Conservation (phyloP, 306 rosid genomes). For the Vigna unguiculata region DNA sequence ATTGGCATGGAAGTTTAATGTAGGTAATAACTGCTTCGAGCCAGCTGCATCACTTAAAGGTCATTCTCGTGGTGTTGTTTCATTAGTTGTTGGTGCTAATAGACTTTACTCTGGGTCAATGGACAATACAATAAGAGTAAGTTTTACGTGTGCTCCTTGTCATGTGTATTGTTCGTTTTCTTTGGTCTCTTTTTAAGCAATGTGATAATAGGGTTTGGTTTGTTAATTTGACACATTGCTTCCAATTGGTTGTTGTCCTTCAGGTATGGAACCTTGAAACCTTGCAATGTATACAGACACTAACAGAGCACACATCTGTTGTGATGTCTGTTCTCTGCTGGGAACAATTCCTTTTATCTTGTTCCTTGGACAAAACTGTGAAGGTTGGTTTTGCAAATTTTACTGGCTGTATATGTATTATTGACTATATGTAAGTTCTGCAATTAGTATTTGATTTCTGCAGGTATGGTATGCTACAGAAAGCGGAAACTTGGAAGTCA, state of each 20-base stretch:
- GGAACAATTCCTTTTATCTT: slow-evolving; percentile 93
- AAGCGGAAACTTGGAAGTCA: slow-evolving; percentile 93
- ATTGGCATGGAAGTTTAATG: slow-evolving; percentile 89
- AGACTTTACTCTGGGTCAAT: slow-evolving; percentile 97
- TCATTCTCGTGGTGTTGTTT: slow-evolving; percentile 83
- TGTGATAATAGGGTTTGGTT: slow-evolving; percentile 8
- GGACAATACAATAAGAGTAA: slow-evolving; percentile 87
- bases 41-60: slow-evolving; percentile 88
- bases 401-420: slow-evolving; percentile 4
- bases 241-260: slow-evolving; percentile 44
- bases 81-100: slow-evolving; percentile 94
- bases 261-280: slow-evolving; percentile 97
- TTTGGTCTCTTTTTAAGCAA: slow-evolving; percentile 17
- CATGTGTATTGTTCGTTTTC: neutral
- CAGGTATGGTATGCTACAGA: slow-evolving; percentile 94
- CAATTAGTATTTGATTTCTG: slow-evolving; percentile 22
- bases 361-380: slow-evolving; percentile 86
- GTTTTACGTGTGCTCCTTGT: slow-evolving; percentile 38
- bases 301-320: slow-evolving; percentile 84
- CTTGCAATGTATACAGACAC: slow-evolving; percentile 89
- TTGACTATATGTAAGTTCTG: neutral
- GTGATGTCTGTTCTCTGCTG: slow-evolving; percentile 99
- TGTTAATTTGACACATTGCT: slow-evolving; percentile 16
- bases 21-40: slow-evolving; percentile 72
- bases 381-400: slow-evolving; percentile 61